phyloP scores from a whole-genome alignment of 352 stramenopile species.

The Phytophthora nicotianae region DNA sequence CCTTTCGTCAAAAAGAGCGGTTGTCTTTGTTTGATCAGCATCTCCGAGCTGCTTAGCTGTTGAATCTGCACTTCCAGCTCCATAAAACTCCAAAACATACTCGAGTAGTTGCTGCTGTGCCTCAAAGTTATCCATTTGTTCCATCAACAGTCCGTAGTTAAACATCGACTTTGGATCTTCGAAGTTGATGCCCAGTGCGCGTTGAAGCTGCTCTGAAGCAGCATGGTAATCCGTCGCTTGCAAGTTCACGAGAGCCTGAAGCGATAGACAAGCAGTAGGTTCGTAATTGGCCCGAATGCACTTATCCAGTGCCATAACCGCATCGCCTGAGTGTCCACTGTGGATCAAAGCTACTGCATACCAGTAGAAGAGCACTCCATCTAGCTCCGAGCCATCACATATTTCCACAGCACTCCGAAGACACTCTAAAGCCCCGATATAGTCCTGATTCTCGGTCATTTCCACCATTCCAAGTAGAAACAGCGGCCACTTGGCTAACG shows the following conservation, averaged over 20 bases:
- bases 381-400: background rate
- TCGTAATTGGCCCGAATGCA: conserved; percentile 58
- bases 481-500: conserved; percentile 35
- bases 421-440: conserved; percentile 30
- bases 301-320: conserved; percentile 39
- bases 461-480: conserved; percentile 52
- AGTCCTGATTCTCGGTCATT: conserved; percentile 34
- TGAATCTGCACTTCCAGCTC: background rate
- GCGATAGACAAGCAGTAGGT: conserved; percentile 50
- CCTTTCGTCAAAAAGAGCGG: conserved; percentile 30
- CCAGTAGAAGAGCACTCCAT: conserved; percentile 58
- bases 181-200: conserved; percentile 63
- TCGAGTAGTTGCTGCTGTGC: conserved; percentile 70
- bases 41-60: background rate
- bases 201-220: conserved; percentile 52
- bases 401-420: conserved; percentile 32
- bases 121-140: conserved; percentile 45
- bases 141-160: conserved; percentile 75
- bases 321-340: conserved; percentile 21
- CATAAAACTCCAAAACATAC: conserved; percentile 36
- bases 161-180: conserved; percentile 54
- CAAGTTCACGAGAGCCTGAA: conserved; percentile 54
- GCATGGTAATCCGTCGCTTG: conserved; percentile 42
- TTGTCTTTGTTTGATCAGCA: background rate
- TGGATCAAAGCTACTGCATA: conserved; percentile 52